phyloP scores from a whole-genome alignment of 352 stramenopile species.

The Pythium graminicola region DNA sequence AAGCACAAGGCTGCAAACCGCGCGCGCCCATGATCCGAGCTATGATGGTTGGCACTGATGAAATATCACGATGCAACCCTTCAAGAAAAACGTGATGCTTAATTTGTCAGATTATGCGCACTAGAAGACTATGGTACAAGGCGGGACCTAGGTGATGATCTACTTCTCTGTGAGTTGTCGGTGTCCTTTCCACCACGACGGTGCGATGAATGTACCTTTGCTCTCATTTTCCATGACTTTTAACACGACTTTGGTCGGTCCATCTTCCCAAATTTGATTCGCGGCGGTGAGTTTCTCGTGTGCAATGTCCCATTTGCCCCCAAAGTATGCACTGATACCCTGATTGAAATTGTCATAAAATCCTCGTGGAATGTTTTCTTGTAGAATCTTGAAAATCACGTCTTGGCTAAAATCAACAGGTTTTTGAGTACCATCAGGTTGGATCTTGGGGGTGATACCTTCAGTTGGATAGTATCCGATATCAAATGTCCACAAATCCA shows the following conservation, averaged over 20 bases:
- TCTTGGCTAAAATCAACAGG: conserved; percentile 75
- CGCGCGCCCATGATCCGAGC: background rate
- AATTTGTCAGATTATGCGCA: conserved; percentile 9
- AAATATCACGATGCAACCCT: background rate
- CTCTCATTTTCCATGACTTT: conserved; percentile 90
- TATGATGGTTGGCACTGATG: conserved; percentile 3
- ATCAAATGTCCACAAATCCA: conserved; percentile 93
- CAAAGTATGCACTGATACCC: conserved; percentile 91
- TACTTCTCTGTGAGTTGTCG: conserved; percentile 92
- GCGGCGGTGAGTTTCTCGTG: conserved; percentile 76
- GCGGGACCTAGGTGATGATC: background rate
- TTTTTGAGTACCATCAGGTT: conserved; percentile 63
- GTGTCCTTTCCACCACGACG: conserved; percentile 89
- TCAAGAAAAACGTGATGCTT: background rate
- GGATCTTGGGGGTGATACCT: conserved; percentile 42
- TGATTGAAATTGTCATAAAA: conserved; percentile 91
- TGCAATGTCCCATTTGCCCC: conserved; percentile 87
- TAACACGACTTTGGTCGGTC: conserved; percentile 87
- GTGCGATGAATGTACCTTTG: conserved; percentile 67
- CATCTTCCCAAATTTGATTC: conserved; percentile 89
- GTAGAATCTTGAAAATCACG: conserved; percentile 60
- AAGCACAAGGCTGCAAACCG: conserved; percentile 16
- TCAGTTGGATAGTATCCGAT: conserved; percentile 76
- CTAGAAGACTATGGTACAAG: conserved; percentile 24
- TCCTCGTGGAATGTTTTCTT: conserved; percentile 68